Percentiles rank a stretch among this genome's conserved stretches.
Conservation (phyloP, 371 early-diverging fungal species). For the Cokeromyces recurvatus region DNA sequence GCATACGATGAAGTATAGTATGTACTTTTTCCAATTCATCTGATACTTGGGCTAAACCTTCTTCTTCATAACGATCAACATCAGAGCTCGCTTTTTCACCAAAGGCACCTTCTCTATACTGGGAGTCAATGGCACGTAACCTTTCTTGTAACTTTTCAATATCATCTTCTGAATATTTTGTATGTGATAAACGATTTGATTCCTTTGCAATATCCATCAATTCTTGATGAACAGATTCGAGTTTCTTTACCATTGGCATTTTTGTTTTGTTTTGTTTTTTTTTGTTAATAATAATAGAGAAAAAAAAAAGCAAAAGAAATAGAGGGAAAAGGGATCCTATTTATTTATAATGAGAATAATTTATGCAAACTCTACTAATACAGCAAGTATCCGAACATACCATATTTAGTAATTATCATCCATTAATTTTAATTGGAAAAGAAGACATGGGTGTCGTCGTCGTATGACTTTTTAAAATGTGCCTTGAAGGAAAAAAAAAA, state of each 20-base stretch:
- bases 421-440: no score
- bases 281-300: background rate
- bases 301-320: background rate
- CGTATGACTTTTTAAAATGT: no score
- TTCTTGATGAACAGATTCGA: slow-evolving; percentile 35
- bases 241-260: slow-evolving; percentile 27
- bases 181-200: slow-evolving; percentile 24
- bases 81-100: slow-evolving; percentile 5
- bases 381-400: no score
- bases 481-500: no score
- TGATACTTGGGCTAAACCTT: slow-evolving; percentile 36
- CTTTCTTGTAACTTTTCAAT: slow-evolving; percentile 29
- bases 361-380: no score
- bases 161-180: slow-evolving; percentile 28
- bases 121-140: slow-evolving; percentile 18
- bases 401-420: no score
- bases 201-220: slow-evolving; percentile 37
- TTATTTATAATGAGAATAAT: no score
- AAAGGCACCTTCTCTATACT: slow-evolving; percentile 19
- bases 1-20: slow-evolving; percentile 23
- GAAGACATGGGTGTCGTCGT: no score
- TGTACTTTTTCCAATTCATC: slow-evolving; percentile 32
- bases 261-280: slow-evolving; percentile 10
- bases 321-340: no score
- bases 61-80: slow-evolving; percentile 32